Evolutionary conservation across 805 yeast species (phyloP).

Genomic region (Lipomyces orientalis): DNA sequence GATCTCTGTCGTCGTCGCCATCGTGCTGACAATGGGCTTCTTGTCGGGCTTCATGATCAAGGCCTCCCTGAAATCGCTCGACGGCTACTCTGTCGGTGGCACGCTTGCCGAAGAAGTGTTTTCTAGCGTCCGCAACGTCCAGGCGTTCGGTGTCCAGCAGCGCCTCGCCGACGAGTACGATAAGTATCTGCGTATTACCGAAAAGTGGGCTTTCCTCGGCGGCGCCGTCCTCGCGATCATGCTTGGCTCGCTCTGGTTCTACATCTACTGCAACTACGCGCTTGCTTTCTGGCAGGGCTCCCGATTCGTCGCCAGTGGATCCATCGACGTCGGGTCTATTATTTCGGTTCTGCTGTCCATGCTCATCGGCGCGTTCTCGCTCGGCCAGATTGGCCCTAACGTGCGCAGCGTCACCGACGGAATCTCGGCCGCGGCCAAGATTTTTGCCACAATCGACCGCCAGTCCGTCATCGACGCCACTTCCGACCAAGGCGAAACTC

Average conservation of each 20-base stretch:
- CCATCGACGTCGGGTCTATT: conserved; percentile 45
- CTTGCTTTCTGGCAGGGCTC: conserved; percentile 54
- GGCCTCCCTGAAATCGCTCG: conserved; percentile 21
- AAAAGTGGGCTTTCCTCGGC: conserved; percentile 28
- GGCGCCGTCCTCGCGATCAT: conserved; percentile 44
- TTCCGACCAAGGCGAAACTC: conserved; percentile 37
- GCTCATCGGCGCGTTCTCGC: conserved; percentile 46
- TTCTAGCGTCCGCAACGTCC: conserved; percentile 49
- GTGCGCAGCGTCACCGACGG: conserved; percentile 47
- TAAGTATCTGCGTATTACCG: conserved; percentile 41
- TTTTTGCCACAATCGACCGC: conserved; percentile 51
- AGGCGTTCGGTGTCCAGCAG: conserved; percentile 51
- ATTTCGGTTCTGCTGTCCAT: conserved; percentile 44
- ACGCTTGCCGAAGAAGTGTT: conserved; percentile 51
- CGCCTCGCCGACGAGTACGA: conserved; percentile 46
- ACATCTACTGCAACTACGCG: conserved; percentile 74
- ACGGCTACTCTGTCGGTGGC: conserved; percentile 37
- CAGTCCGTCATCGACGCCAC: conserved; percentile 46
- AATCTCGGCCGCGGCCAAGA: conserved; percentile 47
- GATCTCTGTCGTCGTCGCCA: conserved; percentile 45
- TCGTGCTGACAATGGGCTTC: conserved; percentile 42
- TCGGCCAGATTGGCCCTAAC: conserved; percentile 49
- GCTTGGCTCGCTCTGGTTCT: conserved; percentile 48
- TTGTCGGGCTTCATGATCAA: conserved; percentile 43
- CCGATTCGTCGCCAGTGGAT: conserved; percentile 46